Evolutionary conservation across 768 basidiomycete species (phyloP), one percentile per base, ranked within the genome.

Genomic region (Pisolithus tinctorius): DNA sequence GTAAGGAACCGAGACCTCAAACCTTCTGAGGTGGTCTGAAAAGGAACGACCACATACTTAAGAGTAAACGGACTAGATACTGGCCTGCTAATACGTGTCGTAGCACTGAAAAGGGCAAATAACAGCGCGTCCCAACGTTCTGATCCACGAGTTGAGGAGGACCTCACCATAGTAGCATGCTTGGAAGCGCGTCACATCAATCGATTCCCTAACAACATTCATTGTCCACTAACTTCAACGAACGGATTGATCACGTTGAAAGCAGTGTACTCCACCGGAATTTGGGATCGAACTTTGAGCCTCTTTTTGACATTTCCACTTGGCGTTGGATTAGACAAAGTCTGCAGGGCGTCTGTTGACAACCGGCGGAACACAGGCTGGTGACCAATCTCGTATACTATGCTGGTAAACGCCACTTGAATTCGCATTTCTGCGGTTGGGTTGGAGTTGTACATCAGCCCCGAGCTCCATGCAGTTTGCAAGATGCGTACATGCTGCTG

Each of bases 101-200:
- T 20, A 20, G 23, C 7, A 40, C 48, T 47, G 42, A 49, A 40
- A 34, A 47, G 14, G 26, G 29, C 17, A 6, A 44, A 47, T 23
- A 20, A 9, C 31, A 47, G 26, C 2, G 10, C 47, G 27, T 44
- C 20, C 29, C n/a, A 37, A 20, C 20, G 20, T 20, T 20, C 20
- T 20, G 20, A 20, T 20, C 20, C 20, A 20, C 20, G 20, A 20
- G 20, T 20, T 20, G 20, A 20, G 20, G 20, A 20, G 20, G 34
- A 86, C 84, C 73, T 86, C 82, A 29, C 84, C 83, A 54, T 72
- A 76, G 61, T 84, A 82, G 60, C 82, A 82, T 78, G 37, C 16
- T 48, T 17, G 54, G 23, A 17, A 7, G 14, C 43, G 11, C 26
- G 14, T 16, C 10, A 26, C 27, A 16, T 48, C 47, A 25, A 47